Evolutionary conservation across 148 eudicot genomes (phyloP).

Genomic region (Rhododendron molle): DNA sequence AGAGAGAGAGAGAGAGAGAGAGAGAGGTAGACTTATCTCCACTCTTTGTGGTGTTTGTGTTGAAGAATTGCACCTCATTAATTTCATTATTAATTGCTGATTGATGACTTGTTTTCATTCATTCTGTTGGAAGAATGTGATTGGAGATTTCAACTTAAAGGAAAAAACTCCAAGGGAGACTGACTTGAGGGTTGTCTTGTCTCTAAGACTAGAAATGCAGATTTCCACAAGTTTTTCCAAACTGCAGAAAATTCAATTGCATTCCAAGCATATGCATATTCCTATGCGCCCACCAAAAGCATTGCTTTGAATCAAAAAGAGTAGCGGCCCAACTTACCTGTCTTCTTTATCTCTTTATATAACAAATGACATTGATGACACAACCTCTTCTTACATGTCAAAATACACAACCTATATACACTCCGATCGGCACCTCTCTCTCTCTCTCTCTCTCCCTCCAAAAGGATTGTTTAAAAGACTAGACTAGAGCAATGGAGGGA

Average conservation of each 20-base stretch:
- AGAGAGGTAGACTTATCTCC: background rate
- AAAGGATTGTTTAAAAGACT: background rate
- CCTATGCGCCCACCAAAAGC: background rate
- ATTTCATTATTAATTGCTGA: background rate
- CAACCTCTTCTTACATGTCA: background rate
- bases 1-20: background rate
- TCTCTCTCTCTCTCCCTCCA: constrained; percentile 1
- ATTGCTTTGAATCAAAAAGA: background rate
- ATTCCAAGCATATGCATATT: constrained; percentile 12
- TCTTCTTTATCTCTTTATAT: too few species aligned
- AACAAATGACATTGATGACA: constrained; percentile 7
- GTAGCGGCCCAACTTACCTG: background rate
- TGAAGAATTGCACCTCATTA: background rate
- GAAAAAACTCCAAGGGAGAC: constrained; percentile 15
- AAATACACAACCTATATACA: background rate
- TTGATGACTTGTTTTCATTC: background rate
- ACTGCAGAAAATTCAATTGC: constrained; percentile 27
- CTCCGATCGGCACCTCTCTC: background rate
- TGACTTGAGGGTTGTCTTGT: constrained; percentile 48
- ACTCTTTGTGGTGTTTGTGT: background rate
- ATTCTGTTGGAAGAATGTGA: background rate
- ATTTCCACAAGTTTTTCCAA: constrained; percentile 45
- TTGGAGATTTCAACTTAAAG: constrained; percentile 53
- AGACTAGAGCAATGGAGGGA: constrained; percentile 35
- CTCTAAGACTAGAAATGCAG: constrained; percentile 39